These are phyloP conservation scores for Lentinula detonsa DNA, from an alignment of 768 basidiomycete genomes.

Conservation along the genomic window DNA sequence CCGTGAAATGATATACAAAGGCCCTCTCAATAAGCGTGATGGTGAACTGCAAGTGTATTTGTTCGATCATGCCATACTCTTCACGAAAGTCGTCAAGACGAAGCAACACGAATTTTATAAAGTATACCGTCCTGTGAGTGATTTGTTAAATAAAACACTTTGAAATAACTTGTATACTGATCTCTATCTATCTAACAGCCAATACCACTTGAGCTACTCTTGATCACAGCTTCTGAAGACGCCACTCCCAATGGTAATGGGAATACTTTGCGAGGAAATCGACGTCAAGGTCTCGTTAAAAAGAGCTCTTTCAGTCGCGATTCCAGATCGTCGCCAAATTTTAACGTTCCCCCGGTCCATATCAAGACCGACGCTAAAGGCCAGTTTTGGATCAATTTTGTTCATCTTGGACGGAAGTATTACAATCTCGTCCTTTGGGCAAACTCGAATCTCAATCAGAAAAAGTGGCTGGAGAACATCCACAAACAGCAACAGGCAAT, in stretches of 20 bases:
- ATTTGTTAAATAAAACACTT: neutral
- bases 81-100: constrained; percentile 80
- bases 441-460: constrained; percentile 73
- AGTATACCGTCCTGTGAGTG: constrained; percentile 85
- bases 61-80: constrained; percentile 93
- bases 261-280: constrained; percentile 23
- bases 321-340: constrained; percentile 24
- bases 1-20: constrained; percentile 89
- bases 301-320: constrained; percentile 35
- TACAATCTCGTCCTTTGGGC: constrained; percentile 93
- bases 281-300: constrained; percentile 42
- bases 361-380: constrained; percentile 65
- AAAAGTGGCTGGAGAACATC: constrained; percentile 93
- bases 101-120: constrained; percentile 89
- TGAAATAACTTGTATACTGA: neutral
- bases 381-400: constrained; percentile 88
- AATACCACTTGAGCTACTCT: constrained; percentile 89
- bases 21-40: constrained; percentile 81
- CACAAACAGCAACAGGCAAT: constrained; percentile 82
- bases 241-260: constrained; percentile 24
- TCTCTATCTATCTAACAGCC: constrained; percentile 47
- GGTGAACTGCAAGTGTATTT: constrained; percentile 92
- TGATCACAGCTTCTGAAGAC: constrained; percentile 77
- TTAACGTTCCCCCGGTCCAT: constrained; percentile 37
- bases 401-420: constrained; percentile 88